Conservation (phyloP, 2,329 filamentous ascomycete species). For the Ophiostoma montium region DNA sequence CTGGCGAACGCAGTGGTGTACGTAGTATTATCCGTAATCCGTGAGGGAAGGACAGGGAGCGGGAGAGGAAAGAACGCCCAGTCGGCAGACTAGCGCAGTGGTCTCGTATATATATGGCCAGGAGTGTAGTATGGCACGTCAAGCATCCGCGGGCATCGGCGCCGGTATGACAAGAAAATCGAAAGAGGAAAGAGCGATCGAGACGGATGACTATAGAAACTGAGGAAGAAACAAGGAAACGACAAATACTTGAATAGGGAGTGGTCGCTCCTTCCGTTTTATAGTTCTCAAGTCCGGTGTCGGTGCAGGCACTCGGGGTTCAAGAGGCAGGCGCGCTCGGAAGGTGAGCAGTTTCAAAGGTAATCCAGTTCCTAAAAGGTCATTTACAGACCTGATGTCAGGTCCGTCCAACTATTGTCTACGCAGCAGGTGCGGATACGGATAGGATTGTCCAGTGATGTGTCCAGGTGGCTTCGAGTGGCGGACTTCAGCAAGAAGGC, state of each 20-base stretch:
- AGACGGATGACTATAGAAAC: neutral
- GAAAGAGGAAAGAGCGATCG: neutral
- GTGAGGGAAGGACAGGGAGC: neutral
- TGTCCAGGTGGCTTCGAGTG: conserved; percentile 4
- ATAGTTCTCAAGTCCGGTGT: neutral
- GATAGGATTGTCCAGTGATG: conserved; percentile 1
- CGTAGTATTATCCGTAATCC: no score
- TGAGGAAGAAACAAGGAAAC: neutral
- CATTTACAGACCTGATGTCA: neutral
- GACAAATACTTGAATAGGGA: no score
- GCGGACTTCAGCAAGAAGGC: conserved; percentile 2
- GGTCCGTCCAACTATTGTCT: neutral
- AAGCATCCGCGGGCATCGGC: no score
- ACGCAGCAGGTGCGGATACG: no score
- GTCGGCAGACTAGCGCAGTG: neutral
- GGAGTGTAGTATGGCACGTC: no score
- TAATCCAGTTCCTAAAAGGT: neutral
- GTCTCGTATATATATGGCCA: no score
- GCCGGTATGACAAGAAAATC: neutral
- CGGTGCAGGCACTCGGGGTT: neutral
- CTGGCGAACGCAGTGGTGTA: neutral
- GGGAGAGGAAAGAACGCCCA: neutral
- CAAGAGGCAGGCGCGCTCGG: no score
- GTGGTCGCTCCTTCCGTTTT: conserved; percentile 6
- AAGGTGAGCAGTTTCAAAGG: neutral